phyloP scores from a whole-genome alignment of 75 land plant genomes.

The Pinus tabuliformis region DNA sequence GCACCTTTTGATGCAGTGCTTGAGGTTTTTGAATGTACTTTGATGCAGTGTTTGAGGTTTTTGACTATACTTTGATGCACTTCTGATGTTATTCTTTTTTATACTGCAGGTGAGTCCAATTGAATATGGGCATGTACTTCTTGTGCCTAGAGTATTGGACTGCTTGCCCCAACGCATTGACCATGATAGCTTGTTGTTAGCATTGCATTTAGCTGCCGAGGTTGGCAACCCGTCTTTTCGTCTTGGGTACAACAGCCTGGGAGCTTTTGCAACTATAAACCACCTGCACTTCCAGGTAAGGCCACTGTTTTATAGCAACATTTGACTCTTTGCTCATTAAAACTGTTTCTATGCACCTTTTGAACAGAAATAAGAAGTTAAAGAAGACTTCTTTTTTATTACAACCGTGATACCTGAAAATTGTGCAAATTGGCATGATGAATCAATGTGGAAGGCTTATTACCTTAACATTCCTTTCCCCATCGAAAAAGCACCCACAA shows the following conservation, averaged over 20 bases:
- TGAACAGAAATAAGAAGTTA: too few relatives aligned
- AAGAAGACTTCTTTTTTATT: too few relatives aligned
- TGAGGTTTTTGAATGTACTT: conserved; percentile 7
- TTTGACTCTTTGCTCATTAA: too few relatives aligned
- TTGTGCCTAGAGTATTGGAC: conserved; percentile 76
- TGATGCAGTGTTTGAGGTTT: too few relatives aligned
- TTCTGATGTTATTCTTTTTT: background rate
- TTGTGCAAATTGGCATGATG: too few relatives aligned
- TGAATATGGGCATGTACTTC: conserved; percentile 95
- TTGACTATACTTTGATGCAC: conserved; percentile 55
- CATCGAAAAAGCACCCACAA: conserved; percentile 69
- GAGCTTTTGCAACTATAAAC: conserved; percentile 98
- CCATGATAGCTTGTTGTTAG: conserved; percentile 69
- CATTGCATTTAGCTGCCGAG: conserved; percentile 77
- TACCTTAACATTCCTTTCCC: conserved; percentile 74
- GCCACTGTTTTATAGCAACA: too few relatives aligned
- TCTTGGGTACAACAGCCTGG: conserved; percentile 94
- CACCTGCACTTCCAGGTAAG: conserved; percentile 95
- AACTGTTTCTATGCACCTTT: too few relatives aligned
- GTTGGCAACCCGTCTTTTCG: conserved; percentile 77
- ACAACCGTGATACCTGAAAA: too few relatives aligned
- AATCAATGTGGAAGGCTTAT: conserved; percentile 59
- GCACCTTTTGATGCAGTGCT: background rate
- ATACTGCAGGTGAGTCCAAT: conserved; percentile 86
- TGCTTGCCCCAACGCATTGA: conserved; percentile 87